These are phyloP conservation scores for Salvia sclarea DNA, from an alignment of 305 asterid genomes.

Conservation along the genomic window DNA sequence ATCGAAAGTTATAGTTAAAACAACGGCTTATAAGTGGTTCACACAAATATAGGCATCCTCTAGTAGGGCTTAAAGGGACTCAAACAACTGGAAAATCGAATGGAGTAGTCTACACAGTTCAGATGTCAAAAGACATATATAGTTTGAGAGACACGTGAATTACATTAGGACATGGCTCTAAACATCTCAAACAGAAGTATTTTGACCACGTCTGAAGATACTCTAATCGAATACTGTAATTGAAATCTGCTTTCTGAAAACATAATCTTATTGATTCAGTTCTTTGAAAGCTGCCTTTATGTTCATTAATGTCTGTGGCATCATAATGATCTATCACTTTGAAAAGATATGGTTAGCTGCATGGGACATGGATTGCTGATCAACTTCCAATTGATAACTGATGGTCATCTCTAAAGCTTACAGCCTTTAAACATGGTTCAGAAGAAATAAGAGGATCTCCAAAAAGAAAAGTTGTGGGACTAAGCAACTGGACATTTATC, in stretches of 20 bases:
- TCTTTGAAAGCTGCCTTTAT: not conserved
- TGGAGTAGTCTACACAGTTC: not conserved
- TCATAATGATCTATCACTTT: not conserved
- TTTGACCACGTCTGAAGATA: not conserved
- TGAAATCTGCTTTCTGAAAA: not conserved
- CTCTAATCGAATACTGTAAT: not conserved
- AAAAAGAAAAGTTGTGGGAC: constrained; percentile 6
- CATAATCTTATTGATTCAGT: not conserved
- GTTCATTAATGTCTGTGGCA: not conserved
- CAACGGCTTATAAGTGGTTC: not conserved
- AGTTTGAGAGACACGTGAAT: not conserved
- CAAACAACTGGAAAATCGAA: not conserved
- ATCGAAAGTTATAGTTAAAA: no score
- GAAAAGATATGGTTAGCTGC: not conserved
- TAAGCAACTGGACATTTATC: not conserved
- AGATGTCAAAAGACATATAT: not conserved
- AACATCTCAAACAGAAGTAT: not conserved
- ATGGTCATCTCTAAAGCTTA: not conserved
- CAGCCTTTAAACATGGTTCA: not conserved
- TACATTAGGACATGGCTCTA: not conserved
- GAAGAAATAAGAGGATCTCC: not conserved
- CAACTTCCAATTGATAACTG: not conserved
- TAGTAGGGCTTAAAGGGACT: not conserved
- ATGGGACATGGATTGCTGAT: not conserved
- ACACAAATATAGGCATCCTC: not conserved